Conservation (phyloP, 495 filamentous ascomycete genomes). For the Talaromyces stipitatus region DNA sequence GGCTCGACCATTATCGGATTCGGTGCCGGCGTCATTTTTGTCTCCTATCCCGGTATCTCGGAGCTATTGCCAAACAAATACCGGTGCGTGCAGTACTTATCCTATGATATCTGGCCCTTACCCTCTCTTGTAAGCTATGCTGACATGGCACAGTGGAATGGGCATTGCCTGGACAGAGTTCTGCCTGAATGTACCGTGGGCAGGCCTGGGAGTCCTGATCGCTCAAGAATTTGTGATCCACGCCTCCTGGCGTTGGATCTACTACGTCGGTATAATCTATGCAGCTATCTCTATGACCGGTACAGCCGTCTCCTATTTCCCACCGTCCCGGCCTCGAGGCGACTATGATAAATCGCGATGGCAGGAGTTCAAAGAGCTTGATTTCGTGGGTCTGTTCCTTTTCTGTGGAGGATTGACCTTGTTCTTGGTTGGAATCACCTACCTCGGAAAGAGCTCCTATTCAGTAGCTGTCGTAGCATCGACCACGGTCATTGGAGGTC, state of each 20-base stretch:
- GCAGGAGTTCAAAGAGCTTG: background rate
- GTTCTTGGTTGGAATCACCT: background rate
- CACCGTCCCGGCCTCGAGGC: background rate
- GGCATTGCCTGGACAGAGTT: background rate
- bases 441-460: background rate
- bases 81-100: background rate
- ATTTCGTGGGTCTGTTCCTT: background rate
- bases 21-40: background rate
- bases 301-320: background rate
- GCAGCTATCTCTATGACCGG: background rate
- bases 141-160: background rate
- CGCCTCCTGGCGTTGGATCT: background rate
- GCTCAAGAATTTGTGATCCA: background rate
- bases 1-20: background rate
- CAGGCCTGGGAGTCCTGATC: background rate
- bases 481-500: background rate
- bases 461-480: too few relatives aligned
- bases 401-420: background rate
- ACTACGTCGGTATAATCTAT: background rate
- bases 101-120: background rate
- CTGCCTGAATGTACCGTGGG: background rate
- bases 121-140: background rate
- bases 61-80: background rate
- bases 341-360: background rate
- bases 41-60: background rate